phyloP scores from a whole-genome alignment of 2,329 filamentous ascomycete genomes.

The Colletotrichum sp. region DNA sequence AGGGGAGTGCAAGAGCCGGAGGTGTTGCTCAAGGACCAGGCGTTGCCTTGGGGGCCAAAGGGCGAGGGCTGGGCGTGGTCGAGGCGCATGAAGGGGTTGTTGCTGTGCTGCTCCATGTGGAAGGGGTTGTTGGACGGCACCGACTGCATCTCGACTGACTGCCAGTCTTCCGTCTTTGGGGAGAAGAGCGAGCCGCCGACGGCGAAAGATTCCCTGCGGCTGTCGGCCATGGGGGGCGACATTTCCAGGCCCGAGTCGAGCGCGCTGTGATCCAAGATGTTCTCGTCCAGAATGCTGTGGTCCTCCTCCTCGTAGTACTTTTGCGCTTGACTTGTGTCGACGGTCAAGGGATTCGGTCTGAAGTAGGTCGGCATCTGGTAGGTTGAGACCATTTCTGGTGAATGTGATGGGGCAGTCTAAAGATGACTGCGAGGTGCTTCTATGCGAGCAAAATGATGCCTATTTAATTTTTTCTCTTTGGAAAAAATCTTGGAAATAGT shows the following conservation, averaged over 20 bases:
- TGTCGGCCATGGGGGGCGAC: slow-evolving; percentile 66
- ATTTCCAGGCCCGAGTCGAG: slow-evolving; percentile 68
- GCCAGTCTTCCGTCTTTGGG: slow-evolving; percentile 69
- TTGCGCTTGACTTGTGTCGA: slow-evolving; percentile 58
- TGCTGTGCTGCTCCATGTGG: slow-evolving; percentile 54
- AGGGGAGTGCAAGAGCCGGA: slow-evolving; percentile 79
- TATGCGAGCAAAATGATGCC: slow-evolving; percentile 2
- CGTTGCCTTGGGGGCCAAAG: slow-evolving; percentile 43
- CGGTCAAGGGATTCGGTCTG: slow-evolving; percentile 52
- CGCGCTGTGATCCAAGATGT: slow-evolving; percentile 62
- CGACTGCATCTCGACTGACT: slow-evolving; percentile 68
- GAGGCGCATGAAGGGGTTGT: slow-evolving; percentile 72
- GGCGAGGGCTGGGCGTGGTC: slow-evolving; percentile 52
- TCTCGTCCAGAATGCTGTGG: slow-evolving; percentile 64
- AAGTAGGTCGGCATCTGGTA: slow-evolving; percentile 58
- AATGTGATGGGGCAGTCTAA: slow-evolving; percentile 26
- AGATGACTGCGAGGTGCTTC: slow-evolving; percentile 17
- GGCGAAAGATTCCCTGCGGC: slow-evolving; percentile 68
- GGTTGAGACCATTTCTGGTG: slow-evolving; percentile 51
- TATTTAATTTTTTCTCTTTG: neutral
- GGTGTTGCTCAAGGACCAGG: slow-evolving; percentile 69
- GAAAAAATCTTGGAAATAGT: neutral
- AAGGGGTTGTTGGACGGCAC: slow-evolving; percentile 69
- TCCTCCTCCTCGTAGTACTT: slow-evolving; percentile 69
- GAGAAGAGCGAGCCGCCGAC: slow-evolving; percentile 65